Evolutionary conservation across 306 rosid species (phyloP).

Genomic region (apple (Malus domestica)): DNA sequence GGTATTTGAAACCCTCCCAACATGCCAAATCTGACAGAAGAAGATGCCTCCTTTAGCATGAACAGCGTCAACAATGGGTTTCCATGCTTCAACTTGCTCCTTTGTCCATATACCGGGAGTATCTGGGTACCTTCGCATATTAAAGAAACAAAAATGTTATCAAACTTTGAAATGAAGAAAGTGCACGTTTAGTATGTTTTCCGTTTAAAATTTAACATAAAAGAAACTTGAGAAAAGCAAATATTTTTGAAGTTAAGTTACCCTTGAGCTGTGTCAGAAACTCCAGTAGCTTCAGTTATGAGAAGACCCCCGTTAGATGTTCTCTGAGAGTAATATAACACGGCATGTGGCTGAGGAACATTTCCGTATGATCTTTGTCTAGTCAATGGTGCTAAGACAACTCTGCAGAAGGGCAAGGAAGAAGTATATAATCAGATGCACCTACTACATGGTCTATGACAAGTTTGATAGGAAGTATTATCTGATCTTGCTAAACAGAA

Average conservation of each 20-base stretch:
- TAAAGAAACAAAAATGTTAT: neutral
- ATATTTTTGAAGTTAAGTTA: too few species aligned
- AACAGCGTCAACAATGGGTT: constrained; percentile 42
- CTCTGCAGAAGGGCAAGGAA: too few species aligned
- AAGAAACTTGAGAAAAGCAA: too few species aligned
- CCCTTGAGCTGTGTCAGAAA: constrained; percentile 52
- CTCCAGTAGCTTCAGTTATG: constrained; percentile 34
- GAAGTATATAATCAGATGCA: neutral
- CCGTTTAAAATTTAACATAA: neutral
- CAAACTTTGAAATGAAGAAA: neutral
- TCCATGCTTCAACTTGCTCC: constrained; percentile 52
- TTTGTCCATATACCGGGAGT: constrained; percentile 43
- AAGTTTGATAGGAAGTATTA: neutral
- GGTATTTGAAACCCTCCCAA: constrained; percentile 34
- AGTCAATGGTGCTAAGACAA: constrained; percentile 36
- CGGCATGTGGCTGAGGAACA: constrained; percentile 16
- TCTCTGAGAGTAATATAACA: constrained; percentile 29
- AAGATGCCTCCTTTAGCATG: constrained; percentile 40
- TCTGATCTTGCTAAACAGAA: neutral
- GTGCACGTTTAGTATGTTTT: neutral
- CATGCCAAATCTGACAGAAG: constrained; percentile 43
- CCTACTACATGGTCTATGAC: neutral
- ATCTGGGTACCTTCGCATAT: constrained; percentile 14
- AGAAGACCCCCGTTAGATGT: constrained; percentile 32
- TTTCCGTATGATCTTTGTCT: constrained; percentile 21